Conservation (phyloP, 192 early-diverging fungal species). For the Chytriomyces sp. region DNA sequence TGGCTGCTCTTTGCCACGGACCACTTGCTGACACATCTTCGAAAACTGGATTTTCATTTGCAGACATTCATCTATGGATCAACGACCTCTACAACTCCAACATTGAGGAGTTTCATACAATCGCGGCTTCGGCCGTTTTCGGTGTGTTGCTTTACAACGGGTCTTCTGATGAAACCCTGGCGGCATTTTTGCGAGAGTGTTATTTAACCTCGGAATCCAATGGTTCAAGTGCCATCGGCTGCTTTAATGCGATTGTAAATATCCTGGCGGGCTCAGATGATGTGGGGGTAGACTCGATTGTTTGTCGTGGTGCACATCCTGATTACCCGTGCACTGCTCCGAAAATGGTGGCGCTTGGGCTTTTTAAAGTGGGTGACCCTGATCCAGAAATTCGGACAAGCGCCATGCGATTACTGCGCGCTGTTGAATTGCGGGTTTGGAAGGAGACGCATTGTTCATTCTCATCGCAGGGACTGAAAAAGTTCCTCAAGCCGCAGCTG, state of each 20-base stretch:
- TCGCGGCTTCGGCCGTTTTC: constrained; percentile 68
- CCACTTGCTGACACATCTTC: constrained; percentile 39
- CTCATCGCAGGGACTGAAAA: background rate
- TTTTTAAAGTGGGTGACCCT: constrained; percentile 81
- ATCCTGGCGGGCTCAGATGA: constrained; percentile 55
- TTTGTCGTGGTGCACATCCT: constrained; percentile 20
- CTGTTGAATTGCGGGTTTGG: constrained; percentile 71
- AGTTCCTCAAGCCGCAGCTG: constrained; percentile 43
- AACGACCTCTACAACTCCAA: constrained; percentile 49
- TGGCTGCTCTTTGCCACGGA: constrained; percentile 81
- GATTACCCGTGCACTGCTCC: constrained; percentile 68
- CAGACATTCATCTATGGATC: constrained; percentile 49
- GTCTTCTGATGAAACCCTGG: constrained; percentile 56
- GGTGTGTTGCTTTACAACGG: constrained; percentile 65
- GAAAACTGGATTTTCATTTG: constrained; percentile 43
- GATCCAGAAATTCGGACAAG: constrained; percentile 70
- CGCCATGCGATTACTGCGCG: constrained; percentile 72
- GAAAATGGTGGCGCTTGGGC: constrained; percentile 50
- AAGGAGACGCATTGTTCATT: constrained; percentile 28
- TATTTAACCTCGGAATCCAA: constrained; percentile 63
- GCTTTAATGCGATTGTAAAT: constrained; percentile 76
- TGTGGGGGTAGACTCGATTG: background rate
- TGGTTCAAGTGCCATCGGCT: constrained; percentile 58
- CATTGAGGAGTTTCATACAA: constrained; percentile 48
- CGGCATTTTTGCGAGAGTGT: constrained; percentile 71